Evolutionary conservation across 2,329 filamentous ascomycete species (phyloP), one percentile per base, ranked within the genome.

Genomic region (Fusarium albosuccineum): DNA sequence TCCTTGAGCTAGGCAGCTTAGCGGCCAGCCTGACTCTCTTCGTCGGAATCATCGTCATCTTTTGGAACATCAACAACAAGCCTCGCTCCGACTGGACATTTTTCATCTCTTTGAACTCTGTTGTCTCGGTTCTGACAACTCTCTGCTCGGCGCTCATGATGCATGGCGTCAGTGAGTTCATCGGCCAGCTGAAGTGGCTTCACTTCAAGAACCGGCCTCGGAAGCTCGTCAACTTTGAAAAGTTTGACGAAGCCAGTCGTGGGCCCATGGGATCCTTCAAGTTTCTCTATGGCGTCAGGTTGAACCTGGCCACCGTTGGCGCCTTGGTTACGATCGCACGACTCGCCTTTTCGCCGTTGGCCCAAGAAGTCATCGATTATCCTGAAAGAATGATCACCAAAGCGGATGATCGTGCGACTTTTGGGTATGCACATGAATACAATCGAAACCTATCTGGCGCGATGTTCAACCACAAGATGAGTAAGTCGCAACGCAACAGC

Each of bases 121-220:
- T 30, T 36, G 42, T 64, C 8, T 51, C 64, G 0, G 48, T 62
- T 16, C 46, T 64, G 10, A 53, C 64, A 8, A 64, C 61, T 8
- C 11, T 9, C 16, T 64, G 54, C 16, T 34, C 50, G 17, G 57
- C 61, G 2, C 8, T 41, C 11, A 27, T 67, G 30, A 62, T 65
- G 64, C 53, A 62, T 22, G 40, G 37, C 4, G 57, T 65, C n/a
- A 62, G 64, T 40, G 40, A 45, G 9, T 67, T 53, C 17, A 65
- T 67, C 27, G 46, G 53, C 17, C 64, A 67, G 27, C 45, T 67
- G 17, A 67, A 67, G 34, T 67, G 61, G 64, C 57, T 57, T 17
- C 22, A 61, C 45, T 67, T 64, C 54, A 60, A 44, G 9, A 26
- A 22, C 7, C 10, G 29, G 1, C 57, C 49, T 11, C 51, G 34